Evolutionary conservation across 2,329 filamentous ascomycete genomes (phyloP).

Genomic region (Neurospora crassa): DNA sequence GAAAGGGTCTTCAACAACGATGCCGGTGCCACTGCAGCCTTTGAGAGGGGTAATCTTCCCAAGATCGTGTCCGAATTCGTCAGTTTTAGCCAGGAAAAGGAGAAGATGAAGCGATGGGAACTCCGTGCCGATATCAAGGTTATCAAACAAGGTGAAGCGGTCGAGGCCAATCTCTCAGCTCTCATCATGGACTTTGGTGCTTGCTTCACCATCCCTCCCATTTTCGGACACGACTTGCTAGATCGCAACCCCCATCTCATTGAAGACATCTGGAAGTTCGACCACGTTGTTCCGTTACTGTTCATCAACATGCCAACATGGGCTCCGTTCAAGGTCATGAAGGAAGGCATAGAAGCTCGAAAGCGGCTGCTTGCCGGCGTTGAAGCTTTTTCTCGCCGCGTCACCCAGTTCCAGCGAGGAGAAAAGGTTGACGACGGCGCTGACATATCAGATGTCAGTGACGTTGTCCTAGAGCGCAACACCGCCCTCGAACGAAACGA

Average conservation of each 20-base stretch:
- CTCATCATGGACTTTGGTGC: constrained; percentile 12
- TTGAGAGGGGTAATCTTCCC: constrained; percentile 5
- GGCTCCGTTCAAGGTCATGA: constrained; percentile 9
- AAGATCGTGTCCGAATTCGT: constrained; percentile 6
- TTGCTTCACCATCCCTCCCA: constrained; percentile 8
- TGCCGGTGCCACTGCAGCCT: constrained; percentile 2
- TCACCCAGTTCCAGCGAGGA: constrained; percentile 10
- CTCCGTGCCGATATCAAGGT: constrained; percentile 5
- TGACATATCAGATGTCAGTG: constrained; percentile 13
- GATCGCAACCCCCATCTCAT: constrained; percentile 6
- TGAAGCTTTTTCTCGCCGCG: constrained; percentile 9
- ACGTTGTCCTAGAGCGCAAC: constrained; percentile 6
- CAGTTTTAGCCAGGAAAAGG: constrained; percentile 1
- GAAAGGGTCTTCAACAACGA: constrained; percentile 12
- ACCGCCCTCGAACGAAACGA: constrained; percentile 4
- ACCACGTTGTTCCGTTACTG: constrained; percentile 11
- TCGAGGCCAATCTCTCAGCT: constrained; percentile 10
- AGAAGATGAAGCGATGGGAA: constrained; percentile 9
- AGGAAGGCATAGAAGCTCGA: constrained; percentile 7
- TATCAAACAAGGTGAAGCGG: neutral
- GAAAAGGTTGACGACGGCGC: constrained; percentile 10
- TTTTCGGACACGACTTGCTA: constrained; percentile 12
- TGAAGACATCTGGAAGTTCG: constrained; percentile 13
- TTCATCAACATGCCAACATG: constrained; percentile 11
- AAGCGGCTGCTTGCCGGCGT: constrained; percentile 5